phyloP scores from a whole-genome alignment of 768 basidiomycete genomes.

The Hericium coralloides region DNA sequence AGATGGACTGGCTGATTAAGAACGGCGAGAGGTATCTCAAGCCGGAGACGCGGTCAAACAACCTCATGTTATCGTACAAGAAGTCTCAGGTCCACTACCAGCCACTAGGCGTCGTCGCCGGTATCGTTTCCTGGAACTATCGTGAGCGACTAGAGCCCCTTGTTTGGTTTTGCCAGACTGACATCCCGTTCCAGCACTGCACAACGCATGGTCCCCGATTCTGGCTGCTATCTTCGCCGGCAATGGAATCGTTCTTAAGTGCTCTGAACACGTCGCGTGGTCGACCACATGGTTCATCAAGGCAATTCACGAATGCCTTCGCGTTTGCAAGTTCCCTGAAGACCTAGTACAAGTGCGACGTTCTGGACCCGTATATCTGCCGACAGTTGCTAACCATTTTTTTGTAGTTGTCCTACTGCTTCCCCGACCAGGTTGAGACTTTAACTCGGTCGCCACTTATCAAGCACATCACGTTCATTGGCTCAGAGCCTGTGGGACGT shows the following conservation, averaged over 20 bases:
- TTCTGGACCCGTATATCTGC: not conserved
- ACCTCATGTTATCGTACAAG: slow-evolving; percentile 69
- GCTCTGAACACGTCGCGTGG: slow-evolving; percentile 90
- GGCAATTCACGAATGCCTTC: slow-evolving; percentile 68
- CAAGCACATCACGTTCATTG: slow-evolving; percentile 93
- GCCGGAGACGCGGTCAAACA: slow-evolving; percentile 62
- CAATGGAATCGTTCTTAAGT: slow-evolving; percentile 85
- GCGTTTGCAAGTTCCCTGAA: slow-evolving; percentile 70
- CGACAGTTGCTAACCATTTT: not conserved
- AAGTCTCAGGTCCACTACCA: slow-evolving; percentile 75
- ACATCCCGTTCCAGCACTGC: slow-evolving; percentile 55
- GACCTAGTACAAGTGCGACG: slow-evolving; percentile 74
- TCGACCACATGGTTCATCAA: slow-evolving; percentile 77
- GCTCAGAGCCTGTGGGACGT: slow-evolving; percentile 70
- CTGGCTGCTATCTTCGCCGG: slow-evolving; percentile 86
- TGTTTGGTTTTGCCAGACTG: not conserved
- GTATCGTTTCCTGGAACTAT: slow-evolving; percentile 93
- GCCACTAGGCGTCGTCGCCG: slow-evolving; percentile 87
- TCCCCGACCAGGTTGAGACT: slow-evolving; percentile 77
- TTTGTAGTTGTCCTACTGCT: slow-evolving; percentile 69
- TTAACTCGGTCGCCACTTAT: slow-evolving; percentile 73
- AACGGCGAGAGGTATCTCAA: slow-evolving; percentile 72
- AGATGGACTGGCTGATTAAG: slow-evolving; percentile 85
- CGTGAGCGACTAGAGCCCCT: slow-evolving; percentile 40
- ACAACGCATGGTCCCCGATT: slow-evolving; percentile 93